Evolutionary conservation across 768 basidiomycete species (phyloP).

Genomic region (Leccinum imitatum): DNA sequence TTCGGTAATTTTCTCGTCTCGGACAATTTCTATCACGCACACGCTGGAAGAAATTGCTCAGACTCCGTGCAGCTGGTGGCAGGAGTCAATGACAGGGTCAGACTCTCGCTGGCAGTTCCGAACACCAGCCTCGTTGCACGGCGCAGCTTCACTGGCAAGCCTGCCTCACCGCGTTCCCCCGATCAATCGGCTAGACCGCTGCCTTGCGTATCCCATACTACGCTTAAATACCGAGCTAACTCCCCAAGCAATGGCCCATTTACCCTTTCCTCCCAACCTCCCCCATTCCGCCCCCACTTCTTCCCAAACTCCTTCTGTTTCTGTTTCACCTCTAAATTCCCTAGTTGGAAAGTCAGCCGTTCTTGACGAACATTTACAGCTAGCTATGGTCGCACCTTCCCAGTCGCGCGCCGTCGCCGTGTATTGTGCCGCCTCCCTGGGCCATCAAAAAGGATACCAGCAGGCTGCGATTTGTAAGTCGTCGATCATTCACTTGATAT

Average conservation of each 20-base stretch:
- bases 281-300: slow-evolving; percentile 1
- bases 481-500: slow-evolving; percentile 3
- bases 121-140: slow-evolving; percentile 26
- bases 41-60: background rate
- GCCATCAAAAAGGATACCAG: slow-evolving; percentile 58
- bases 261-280: slow-evolving; percentile 6
- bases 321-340: slow-evolving; percentile 1
- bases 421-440: slow-evolving; percentile 79
- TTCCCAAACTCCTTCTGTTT: background rate
- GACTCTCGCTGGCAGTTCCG: background rate
- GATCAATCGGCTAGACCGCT: slow-evolving; percentile 4
- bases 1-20: background rate
- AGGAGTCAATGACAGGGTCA: background rate
- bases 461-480: slow-evolving; percentile 70
- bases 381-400: slow-evolving; percentile 32
- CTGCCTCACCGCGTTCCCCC: slow-evolving; percentile 10
- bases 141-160: slow-evolving; percentile 12
- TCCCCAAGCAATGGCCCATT: slow-evolving; percentile 12
- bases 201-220: slow-evolving; percentile 15
- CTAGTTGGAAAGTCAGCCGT: background rate
- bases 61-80: background rate
- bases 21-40: background rate
- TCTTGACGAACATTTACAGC: slow-evolving; percentile 12
- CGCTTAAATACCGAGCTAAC: slow-evolving; percentile 27
- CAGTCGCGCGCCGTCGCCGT: slow-evolving; percentile 59